These are phyloP conservation scores for Monascus ruber DNA, from an alignment of 2,329 filamentous ascomycete species.

Conservation along the genomic window DNA sequence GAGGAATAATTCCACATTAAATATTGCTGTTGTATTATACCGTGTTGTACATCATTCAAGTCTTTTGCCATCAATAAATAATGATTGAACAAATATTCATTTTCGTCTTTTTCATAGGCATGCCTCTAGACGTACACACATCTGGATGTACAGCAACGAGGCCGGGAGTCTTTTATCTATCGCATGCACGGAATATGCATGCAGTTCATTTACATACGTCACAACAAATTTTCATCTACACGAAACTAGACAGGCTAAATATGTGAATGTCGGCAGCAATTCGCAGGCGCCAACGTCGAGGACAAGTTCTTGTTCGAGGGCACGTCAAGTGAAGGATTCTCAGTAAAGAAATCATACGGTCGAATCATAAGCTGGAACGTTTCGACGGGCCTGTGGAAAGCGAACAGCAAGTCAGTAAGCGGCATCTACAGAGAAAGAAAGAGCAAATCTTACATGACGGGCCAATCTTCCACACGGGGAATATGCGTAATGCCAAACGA, in stretches of 20 bases:
- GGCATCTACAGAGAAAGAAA: neutral
- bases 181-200: conserved; percentile 2
- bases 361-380: conserved; percentile 32
- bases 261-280: conserved; percentile 22
- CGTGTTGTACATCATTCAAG: too few species aligned
- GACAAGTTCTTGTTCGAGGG: conserved; percentile 29
- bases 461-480: conserved; percentile 34
- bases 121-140: too few species aligned
- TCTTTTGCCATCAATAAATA: too few species aligned
- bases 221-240: neutral
- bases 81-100: too few species aligned
- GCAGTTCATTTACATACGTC: neutral
- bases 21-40: too few species aligned
- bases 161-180: neutral
- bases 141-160: too few species aligned
- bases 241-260: conserved; percentile 10
- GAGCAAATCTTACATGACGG: conserved; percentile 25
- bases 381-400: conserved; percentile 15
- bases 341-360: conserved; percentile 43
- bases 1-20: too few species aligned
- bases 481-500: conserved; percentile 36
- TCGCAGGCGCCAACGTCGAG: conserved; percentile 18
- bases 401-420: too few species aligned
- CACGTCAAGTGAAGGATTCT: conserved; percentile 44
- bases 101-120: too few species aligned